A percentile compares a stretch with the other conserved stretches of the same genome.
These are phyloP conservation scores for Capsicum chinense DNA, from an alignment of 257 asterid species.

Conservation along the genomic window DNA sequence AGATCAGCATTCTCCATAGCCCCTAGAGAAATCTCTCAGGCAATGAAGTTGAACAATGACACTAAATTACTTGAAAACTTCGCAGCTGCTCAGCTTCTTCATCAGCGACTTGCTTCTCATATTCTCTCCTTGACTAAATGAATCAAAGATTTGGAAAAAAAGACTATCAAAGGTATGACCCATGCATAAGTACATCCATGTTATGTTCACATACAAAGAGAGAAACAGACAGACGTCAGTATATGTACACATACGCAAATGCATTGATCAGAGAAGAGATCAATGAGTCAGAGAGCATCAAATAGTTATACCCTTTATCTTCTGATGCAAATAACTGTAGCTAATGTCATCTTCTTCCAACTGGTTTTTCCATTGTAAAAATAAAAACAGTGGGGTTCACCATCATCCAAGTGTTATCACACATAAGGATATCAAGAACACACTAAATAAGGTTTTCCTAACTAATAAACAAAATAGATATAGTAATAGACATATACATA, in stretches of 20 bases:
- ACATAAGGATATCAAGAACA: neutral
- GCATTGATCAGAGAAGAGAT: neutral
- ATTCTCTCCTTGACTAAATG: slow-evolving; percentile 72
- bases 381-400: neutral
- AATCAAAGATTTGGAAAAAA: slow-evolving; percentile 39
- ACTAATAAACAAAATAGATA: neutral
- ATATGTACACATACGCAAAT: neutral
- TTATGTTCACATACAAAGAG: neutral
- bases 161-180: slow-evolving; percentile 15
- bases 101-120: slow-evolving; percentile 78
- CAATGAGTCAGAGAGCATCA: neutral
- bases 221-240: neutral
- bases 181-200: neutral
- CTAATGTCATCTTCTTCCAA: neutral
- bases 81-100: slow-evolving; percentile 79
- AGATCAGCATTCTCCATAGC: slow-evolving; percentile 29
- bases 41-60: slow-evolving; percentile 2
- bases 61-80: slow-evolving; percentile 69
- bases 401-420: neutral
- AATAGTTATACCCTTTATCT: neutral
- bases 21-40: neutral
- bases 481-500: neutral
- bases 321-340: slow-evolving; percentile 1
- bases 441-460: neutral
- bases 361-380: neutral